Evolutionary conservation across 140 eudicot species (phyloP), one percentile per base, ranked within the genome.

Genomic region (Oenanthe javanica): DNA sequence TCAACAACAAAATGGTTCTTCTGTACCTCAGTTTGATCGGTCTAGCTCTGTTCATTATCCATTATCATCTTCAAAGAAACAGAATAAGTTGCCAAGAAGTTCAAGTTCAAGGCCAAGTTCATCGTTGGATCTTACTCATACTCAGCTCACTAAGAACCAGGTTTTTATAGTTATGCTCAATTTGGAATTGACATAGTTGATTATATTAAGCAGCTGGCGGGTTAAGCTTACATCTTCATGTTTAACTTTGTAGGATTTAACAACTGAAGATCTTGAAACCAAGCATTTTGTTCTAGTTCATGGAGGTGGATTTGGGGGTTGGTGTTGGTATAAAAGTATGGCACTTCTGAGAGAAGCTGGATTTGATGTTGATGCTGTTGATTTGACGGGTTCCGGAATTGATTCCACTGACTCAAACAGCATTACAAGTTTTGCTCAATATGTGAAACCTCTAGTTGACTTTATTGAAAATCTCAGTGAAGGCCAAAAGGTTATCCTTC

Each of bases 271-370:
- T 45, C 67, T 85, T 48, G 83, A 81, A 74, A 77, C 80, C 13
- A 71, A 61, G 13, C 82, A 77, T 63, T 77, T 85, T 81, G 85
- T 85, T 51, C 83, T 85, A 49, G 87, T 85, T 51, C 85, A 85
- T 85, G 87, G 87, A 72, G 87, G 87, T 25, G 85, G 87, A 72
- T 85, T 85, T 81, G 87, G 87, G 23, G 87, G 78, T 36, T 85
- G 87, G 87, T 85, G 87, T 64, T 85, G 87, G 87, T 85, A 85
- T 43, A 85, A 85, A 80, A 85, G 73, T 59, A 81, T 81, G 75
- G 52, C 87, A 45, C 78, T 85, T 75, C 59, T 85, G 12, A 73
- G 79, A 81, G 87, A 81, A 59, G 66, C 77, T 48, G 85, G 87
- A 81, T 85, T 38, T 46, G 69, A 78, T 61, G 87, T 64, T 51